These are phyloP conservation scores for Xeromyces bisporus DNA, from an alignment of 495 filamentous ascomycete genomes.

Conservation along the genomic window DNA sequence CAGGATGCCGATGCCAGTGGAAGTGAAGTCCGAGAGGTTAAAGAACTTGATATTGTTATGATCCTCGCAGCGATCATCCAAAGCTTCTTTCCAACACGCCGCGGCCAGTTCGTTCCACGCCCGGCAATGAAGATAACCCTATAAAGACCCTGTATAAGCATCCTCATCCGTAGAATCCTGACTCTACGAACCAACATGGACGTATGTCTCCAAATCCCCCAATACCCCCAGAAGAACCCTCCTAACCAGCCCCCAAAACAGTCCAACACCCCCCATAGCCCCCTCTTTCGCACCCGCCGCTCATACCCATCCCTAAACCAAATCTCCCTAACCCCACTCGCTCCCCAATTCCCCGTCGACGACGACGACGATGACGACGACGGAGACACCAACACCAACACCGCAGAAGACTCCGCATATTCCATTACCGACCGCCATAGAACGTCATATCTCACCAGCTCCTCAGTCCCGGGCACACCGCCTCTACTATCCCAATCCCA, in stretches of 20 bases:
- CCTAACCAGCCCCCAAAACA: too few species aligned
- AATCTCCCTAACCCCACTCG: constrained; percentile 46
- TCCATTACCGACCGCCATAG: constrained; percentile 4
- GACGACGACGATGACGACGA: constrained; percentile 19
- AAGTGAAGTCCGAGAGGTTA: too few species aligned
- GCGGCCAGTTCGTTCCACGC: too few species aligned
- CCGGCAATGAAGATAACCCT: too few species aligned
- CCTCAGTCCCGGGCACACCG: constrained; percentile 28
- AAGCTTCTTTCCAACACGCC: too few species aligned
- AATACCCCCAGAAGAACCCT: background rate
- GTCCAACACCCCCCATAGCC: constrained; percentile 8
- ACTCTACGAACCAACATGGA: constrained; percentile 8
- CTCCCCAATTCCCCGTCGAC: constrained; percentile 46
- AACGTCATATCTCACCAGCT: constrained; percentile 27
- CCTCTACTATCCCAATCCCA: constrained; percentile 32
- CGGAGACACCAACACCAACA: too few species aligned
- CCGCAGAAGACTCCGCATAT: too few species aligned
- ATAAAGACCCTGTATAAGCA: too few species aligned
- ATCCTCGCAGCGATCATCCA: too few species aligned
- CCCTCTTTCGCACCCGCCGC: constrained; percentile 24
- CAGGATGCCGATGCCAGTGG: too few species aligned
- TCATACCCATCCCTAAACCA: constrained; percentile 32
- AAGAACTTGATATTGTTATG: too few species aligned
- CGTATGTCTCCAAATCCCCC: constrained; percentile 4
- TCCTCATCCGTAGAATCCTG: too few species aligned